These are phyloP conservation scores for Ajuga chamaepitys DNA, from an alignment of 257 asterid genomes.

Conservation along the genomic window DNA sequence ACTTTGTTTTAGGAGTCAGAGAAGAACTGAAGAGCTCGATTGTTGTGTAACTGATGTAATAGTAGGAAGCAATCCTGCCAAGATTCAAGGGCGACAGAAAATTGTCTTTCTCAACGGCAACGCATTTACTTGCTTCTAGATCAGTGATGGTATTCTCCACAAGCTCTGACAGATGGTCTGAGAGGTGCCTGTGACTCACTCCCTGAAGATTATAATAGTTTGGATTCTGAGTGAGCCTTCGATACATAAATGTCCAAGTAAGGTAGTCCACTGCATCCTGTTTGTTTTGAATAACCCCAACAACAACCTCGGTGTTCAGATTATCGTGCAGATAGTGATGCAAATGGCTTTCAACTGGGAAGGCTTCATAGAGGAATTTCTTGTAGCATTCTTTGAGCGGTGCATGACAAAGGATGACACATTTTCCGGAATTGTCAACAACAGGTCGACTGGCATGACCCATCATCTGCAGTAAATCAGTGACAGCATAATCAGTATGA, in stretches of 20 bases:
- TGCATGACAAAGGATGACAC: constrained; percentile 58
- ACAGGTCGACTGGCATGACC: constrained; percentile 65
- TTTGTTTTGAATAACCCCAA: constrained; percentile 49
- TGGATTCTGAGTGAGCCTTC: constrained; percentile 55
- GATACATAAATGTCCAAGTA: constrained; percentile 52
- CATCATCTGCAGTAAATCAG: constrained; percentile 62
- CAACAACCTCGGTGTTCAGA: constrained; percentile 53
- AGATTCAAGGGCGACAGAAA: constrained; percentile 41
- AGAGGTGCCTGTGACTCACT: constrained; percentile 54
- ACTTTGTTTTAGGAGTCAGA: constrained; percentile 41
- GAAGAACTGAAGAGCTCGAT: constrained; percentile 55
- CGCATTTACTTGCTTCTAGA: constrained; percentile 51
- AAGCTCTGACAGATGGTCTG: constrained; percentile 55
- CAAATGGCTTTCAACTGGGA: constrained; percentile 60
- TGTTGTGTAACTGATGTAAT: constrained; percentile 53
- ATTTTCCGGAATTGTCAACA: constrained; percentile 47
- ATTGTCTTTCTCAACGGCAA: constrained; percentile 30
- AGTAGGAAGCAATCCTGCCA: constrained; percentile 49
- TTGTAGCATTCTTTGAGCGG: constrained; percentile 53
- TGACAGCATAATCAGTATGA: constrained; percentile 50
- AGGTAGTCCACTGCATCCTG: constrained; percentile 63
- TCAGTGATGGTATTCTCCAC: constrained; percentile 48
- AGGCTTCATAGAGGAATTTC: constrained; percentile 49
- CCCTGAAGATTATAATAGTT: constrained; percentile 58
- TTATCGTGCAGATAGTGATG: constrained; percentile 58